A percentile compares a stretch with the other conserved stretches of the same genome.
Conservation (phyloP, 2,329 filamentous ascomycete genomes). For the Dactylellina drechsleri region DNA sequence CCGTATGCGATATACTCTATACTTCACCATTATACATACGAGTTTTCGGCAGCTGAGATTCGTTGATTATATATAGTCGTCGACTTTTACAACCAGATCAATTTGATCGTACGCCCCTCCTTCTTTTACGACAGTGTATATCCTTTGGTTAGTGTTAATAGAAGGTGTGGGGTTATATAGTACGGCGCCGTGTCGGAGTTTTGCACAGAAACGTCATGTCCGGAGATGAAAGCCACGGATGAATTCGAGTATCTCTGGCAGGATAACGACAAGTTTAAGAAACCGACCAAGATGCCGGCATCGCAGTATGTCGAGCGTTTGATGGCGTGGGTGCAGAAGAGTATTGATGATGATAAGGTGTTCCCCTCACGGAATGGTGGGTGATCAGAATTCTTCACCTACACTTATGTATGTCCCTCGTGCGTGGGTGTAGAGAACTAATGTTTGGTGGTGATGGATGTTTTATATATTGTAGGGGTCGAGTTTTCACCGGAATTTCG, state of each 20-base stretch:
- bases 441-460: neutral
- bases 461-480: constrained; percentile 69
- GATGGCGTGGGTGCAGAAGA: constrained; percentile 95
- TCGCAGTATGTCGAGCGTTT: constrained; percentile 98
- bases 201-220: constrained; percentile 95
- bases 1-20: constrained; percentile 68
- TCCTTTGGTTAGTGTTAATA: neutral
- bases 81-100: constrained; percentile 99
- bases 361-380: constrained; percentile 91
- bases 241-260: constrained; percentile 99
- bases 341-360: constrained; percentile 93
- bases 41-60: neutral
- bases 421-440: no score
- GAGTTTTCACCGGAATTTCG: constrained; percentile 95
- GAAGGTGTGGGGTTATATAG: constrained; percentile 12
- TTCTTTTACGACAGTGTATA: neutral
- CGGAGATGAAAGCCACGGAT: constrained; percentile 99
- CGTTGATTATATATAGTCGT: constrained; percentile 73
- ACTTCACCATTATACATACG: neutral
- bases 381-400: constrained; percentile 53
- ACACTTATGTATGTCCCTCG: neutral
- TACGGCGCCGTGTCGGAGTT: constrained; percentile 99
- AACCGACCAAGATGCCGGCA: constrained; percentile 96
- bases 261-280: constrained; percentile 90
- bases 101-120: constrained; percentile 71